Evolutionary conservation across 2,329 filamentous ascomycete species (phyloP).

Genomic region (Thelonectria rubi): DNA sequence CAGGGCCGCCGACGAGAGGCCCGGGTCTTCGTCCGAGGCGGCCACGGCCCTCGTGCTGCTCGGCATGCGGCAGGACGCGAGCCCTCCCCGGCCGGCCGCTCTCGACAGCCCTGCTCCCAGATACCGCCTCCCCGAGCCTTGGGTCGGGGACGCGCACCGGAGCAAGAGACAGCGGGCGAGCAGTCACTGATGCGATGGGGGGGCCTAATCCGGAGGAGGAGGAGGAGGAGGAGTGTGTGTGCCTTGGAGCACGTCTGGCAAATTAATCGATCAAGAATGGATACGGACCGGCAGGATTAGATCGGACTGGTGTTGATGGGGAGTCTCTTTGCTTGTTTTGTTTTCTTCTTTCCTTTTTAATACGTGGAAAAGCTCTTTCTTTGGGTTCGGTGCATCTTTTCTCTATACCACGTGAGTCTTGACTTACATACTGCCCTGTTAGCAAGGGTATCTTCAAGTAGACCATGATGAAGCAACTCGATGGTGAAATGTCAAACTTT

Average conservation of each 20-base stretch:
- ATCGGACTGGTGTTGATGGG: slow-evolving; percentile 11
- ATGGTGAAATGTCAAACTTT: slow-evolving; percentile 19
- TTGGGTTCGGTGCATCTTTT: slow-evolving; percentile 3
- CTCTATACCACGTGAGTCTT: slow-evolving; percentile 7
- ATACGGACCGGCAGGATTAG: neutral
- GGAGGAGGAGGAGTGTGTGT: neutral
- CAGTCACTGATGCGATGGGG: slow-evolving; percentile 22
- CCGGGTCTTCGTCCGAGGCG: slow-evolving; percentile 17
- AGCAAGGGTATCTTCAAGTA: slow-evolving; percentile 2
- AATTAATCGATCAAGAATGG: slow-evolving; percentile 2
- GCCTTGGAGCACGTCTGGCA: neutral
- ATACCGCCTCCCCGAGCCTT: neutral
- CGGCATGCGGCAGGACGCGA: slow-evolving; percentile 24
- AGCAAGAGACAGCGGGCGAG: slow-evolving; percentile 36
- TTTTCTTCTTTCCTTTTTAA: neutral
- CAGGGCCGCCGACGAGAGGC: neutral
- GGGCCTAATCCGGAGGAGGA: neutral
- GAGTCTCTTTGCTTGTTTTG: neutral
- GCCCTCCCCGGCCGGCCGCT: neutral
- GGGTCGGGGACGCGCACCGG: slow-evolving; percentile 27
- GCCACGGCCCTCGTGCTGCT: slow-evolving; percentile 39
- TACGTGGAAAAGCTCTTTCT: slow-evolving; percentile 7
- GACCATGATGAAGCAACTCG: slow-evolving; percentile 17
- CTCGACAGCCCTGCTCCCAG: neutral
- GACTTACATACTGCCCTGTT: neutral